phyloP scores from a whole-genome alignment of 1,284 basidiomycete genomes.

The Malassezia globosa region DNA sequence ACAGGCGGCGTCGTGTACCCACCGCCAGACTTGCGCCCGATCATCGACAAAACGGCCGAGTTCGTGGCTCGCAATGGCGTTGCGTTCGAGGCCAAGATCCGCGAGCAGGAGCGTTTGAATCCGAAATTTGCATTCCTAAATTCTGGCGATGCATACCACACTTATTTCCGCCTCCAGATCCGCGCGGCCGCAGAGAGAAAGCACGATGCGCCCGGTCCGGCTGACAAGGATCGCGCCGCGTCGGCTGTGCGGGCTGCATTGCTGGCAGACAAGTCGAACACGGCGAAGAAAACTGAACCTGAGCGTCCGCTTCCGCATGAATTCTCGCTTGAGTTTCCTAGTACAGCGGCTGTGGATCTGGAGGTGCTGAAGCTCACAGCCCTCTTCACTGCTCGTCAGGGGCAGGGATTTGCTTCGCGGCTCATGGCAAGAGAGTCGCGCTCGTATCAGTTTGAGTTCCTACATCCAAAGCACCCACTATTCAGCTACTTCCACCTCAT shows the following conservation, averaged over 20 bases:
- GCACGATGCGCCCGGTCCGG: background rate
- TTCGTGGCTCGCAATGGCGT: conserved; percentile 59
- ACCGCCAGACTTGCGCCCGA: conserved; percentile 55
- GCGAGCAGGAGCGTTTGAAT: conserved; percentile 30
- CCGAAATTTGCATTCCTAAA: conserved; percentile 40
- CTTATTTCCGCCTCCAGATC: conserved; percentile 38
- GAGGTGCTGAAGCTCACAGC: conserved; percentile 62
- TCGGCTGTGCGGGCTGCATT: conserved; percentile 7
- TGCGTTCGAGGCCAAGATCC: conserved; percentile 42
- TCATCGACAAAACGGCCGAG: conserved; percentile 90
- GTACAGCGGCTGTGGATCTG: conserved; percentile 76
- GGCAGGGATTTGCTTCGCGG: conserved; percentile 70
- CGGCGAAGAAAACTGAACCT: conserved; percentile 47
- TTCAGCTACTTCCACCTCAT: conserved; percentile 93
- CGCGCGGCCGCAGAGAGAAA: conserved; percentile 5
- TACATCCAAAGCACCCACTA: conserved; percentile 85
- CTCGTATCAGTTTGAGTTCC: conserved; percentile 96
- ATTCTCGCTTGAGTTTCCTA: conserved; percentile 79
- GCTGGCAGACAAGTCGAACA: conserved; percentile 40
- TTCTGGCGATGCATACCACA: conserved; percentile 37
- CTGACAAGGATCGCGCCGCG: conserved; percentile 1
- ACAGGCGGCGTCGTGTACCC: conserved; percentile 46
- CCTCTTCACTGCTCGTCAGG: conserved; percentile 83
- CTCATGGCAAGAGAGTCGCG: conserved; percentile 78
- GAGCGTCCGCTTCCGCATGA: conserved; percentile 71